Percentiles rank a stretch among this genome's conserved stretches.
Evolutionary conservation across 177 flowering plant genomes (phyloP).

Genomic region (Vitis hybrid): DNA sequence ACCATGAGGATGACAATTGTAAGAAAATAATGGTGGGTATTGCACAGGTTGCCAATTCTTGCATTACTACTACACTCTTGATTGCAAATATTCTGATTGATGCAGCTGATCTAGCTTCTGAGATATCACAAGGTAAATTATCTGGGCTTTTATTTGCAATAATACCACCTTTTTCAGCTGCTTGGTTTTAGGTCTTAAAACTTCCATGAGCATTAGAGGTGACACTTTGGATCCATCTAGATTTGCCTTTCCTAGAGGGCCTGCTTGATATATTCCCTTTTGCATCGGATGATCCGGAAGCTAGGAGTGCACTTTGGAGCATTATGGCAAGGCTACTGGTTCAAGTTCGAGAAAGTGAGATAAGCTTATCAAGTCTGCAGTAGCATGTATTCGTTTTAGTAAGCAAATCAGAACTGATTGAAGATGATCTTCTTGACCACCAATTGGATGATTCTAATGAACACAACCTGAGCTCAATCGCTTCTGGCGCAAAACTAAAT

Average conservation of each 20-base stretch:
- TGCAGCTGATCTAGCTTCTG: slow-evolving; percentile 45
- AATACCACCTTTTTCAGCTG: neutral
- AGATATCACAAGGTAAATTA: slow-evolving; percentile 75
- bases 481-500: slow-evolving; percentile 17
- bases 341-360: slow-evolving; percentile 45
- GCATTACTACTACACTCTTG: slow-evolving; percentile 73
- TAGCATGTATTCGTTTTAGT: slow-evolving; percentile 47
- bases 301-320: slow-evolving; percentile 82
- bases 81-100: slow-evolving; percentile 84
- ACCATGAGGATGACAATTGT: no score
- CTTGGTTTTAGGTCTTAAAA: neutral
- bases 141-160: no score
- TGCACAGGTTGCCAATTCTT: slow-evolving; percentile 65
- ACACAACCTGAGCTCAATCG: slow-evolving; percentile 16
- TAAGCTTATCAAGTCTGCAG: slow-evolving; percentile 37
- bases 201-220: slow-evolving; percentile 6
- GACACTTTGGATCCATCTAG: slow-evolving; percentile 39
- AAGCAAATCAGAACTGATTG: slow-evolving; percentile 59
- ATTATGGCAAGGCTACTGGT: slow-evolving; percentile 52
- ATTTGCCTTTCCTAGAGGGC: slow-evolving; percentile 65
- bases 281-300: slow-evolving; percentile 78
- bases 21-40: no score
- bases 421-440: slow-evolving; percentile 72
- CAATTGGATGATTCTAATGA: slow-evolving; percentile 27
- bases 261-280: slow-evolving; percentile 69